Evolutionary conservation across 2,329 filamentous ascomycete genomes (phyloP), one percentile per base, ranked within the genome.

Genomic region (Colletotrichum musae): DNA sequence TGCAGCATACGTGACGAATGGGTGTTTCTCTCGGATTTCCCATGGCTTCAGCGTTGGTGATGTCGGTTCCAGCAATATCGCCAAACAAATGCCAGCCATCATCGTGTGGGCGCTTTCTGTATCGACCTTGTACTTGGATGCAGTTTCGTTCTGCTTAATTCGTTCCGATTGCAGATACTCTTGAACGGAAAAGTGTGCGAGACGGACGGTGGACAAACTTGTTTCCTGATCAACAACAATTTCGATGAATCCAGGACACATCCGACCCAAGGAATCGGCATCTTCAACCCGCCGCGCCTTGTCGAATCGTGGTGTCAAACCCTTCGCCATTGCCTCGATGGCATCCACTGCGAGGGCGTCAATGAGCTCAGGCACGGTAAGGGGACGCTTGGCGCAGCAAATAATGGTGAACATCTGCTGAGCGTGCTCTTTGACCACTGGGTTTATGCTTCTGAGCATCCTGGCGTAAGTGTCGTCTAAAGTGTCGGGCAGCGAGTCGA

Each of bases 391-490:
- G 7, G 62, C 36, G 21, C 56, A 60, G 6, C 54, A 65, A 4
- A 65, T 26, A 18, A 59, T 43, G 0, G 9, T 13, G 15, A 60
- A 7, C 57, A 65, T 54, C 12, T 59, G 56, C 4, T 15, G 47
- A 5, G 56, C 56, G 21, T 32, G 39, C 1, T 60, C 24, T 26
- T 28, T 21, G 3, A 45, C 26, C 28, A 4, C 28, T 5, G 13
- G 48, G 54, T 0, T 60, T 60, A 18, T 39, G 45, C 5, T 16
- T 18, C 18, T 18, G 5, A 65, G 21, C 62, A 60, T 64, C 15
- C 73, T 69, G 7, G 72, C 70, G 56, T 79, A 78, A 9, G 75
- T 77, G n/a, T 76, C 73, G 45, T 75, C 71, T 4, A 79, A 67
- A 10, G 72, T 64, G 48, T 39, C 74, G 0, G 79, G 72, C 12